A percentile compares a stretch with the other conserved stretches of the same genome.
These are phyloP conservation scores for Fusarium duplospermum DNA, from an alignment of 2,329 filamentous ascomycete species.

Conservation along the genomic window DNA sequence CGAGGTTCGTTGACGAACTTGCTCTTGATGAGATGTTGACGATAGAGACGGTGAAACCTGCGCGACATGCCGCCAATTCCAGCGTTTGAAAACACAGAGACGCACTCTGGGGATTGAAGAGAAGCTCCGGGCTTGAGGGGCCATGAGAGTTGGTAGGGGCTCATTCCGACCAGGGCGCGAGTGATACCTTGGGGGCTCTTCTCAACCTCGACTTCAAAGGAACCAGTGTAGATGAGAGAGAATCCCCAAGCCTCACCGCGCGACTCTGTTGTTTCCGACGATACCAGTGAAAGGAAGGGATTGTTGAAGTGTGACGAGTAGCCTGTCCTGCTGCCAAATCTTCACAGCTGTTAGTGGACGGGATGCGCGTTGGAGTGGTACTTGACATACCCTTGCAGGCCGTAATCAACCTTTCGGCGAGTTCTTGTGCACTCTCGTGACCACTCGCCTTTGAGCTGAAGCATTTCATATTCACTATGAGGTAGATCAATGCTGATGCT, in stretches of 20 bases:
- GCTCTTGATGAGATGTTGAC: conserved; percentile 69
- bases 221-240: conserved; percentile 73
- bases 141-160: conserved; percentile 71
- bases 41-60: conserved; percentile 70
- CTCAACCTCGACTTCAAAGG: conserved; percentile 71
- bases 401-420: conserved; percentile 66
- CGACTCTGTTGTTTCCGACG: conserved; percentile 68
- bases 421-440: conserved; percentile 66
- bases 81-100: conserved; percentile 68
- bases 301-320: conserved; percentile 75
- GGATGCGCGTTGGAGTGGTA: accelerated
- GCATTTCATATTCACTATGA: conserved; percentile 69
- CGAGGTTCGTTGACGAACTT: conserved; percentile 63
- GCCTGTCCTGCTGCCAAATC: conserved; percentile 70
- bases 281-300: conserved; percentile 69
- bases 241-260: conserved; percentile 73
- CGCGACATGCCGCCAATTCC: conserved; percentile 73
- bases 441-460: conserved; percentile 73
- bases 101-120: conserved; percentile 71
- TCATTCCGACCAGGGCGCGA: conserved; percentile 69
- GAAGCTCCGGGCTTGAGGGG: conserved; percentile 65
- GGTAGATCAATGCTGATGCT: conserved; percentile 73
- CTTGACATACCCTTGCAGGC: conserved; percentile 61
- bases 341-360: conserved; percentile 37
- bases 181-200: conserved; percentile 71